Conservation (phyloP, 805 yeast genomes). For the Candida andamanensis region DNA sequence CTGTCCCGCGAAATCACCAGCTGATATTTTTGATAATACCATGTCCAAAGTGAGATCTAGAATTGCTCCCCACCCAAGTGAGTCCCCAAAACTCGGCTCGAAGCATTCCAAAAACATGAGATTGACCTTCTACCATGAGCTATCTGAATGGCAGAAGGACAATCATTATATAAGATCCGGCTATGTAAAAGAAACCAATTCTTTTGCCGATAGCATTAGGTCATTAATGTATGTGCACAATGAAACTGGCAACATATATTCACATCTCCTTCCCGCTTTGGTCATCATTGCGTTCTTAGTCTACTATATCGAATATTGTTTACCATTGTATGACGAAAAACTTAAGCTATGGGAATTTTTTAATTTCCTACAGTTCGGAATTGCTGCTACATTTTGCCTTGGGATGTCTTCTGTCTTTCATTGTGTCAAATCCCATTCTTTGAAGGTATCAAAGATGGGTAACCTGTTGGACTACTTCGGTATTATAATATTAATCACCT, state of each 20-base stretch:
- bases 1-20: background rate
- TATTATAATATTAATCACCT: conserved; percentile 60
- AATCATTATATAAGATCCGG: conserved; percentile 63
- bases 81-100: background rate
- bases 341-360: conserved; percentile 38
- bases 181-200: conserved; percentile 54
- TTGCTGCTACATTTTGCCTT: conserved; percentile 57
- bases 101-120: background rate
- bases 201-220: conserved; percentile 40
- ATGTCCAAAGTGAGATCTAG: too few species aligned
- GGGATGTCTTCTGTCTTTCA: conserved; percentile 65
- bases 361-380: conserved; percentile 48
- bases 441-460: conserved; percentile 47
- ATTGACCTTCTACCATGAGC: conserved; percentile 43
- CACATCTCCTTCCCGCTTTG: conserved; percentile 53
- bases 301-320: conserved; percentile 24
- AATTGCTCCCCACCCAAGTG: too few species aligned
- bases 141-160: conserved; percentile 72
- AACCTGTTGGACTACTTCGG: conserved; percentile 75
- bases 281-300: conserved; percentile 21
- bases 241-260: conserved; percentile 67
- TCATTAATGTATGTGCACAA: conserved; percentile 58
- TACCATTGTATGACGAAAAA: conserved; percentile 14
- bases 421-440: conserved; percentile 62
- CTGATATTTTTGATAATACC: too few species aligned